Evolutionary conservation across 495 filamentous ascomycete genomes (phyloP).

Genomic region (Hypoxylon rickii): DNA sequence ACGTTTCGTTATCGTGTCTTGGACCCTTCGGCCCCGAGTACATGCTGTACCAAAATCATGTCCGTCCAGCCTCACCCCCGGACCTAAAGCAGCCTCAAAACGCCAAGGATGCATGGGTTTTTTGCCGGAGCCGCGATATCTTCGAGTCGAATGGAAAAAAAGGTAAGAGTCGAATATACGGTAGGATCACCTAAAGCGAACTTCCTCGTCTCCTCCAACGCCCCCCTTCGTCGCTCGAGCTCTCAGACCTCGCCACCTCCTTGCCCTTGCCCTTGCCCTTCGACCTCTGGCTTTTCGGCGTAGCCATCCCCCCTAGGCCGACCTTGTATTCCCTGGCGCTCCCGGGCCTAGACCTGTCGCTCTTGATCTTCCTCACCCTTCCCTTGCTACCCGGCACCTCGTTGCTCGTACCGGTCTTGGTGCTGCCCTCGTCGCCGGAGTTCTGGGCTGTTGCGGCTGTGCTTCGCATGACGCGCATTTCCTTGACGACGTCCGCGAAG

Average conservation of each 20-base stretch:
- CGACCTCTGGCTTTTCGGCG: slow-evolving; percentile 17
- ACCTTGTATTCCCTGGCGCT: slow-evolving; percentile 27
- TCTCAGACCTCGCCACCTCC: slow-evolving; percentile 2
- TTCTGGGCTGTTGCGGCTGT: slow-evolving; percentile 48
- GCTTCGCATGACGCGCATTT: slow-evolving; percentile 71
- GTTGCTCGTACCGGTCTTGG: slow-evolving; percentile 24
- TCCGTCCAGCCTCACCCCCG: not conserved
- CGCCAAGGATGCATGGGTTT: not conserved
- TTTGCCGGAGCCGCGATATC: not conserved
- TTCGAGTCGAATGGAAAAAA: not conserved
- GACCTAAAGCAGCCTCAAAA: not conserved
- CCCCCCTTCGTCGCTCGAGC: not conserved
- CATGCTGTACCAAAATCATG: not conserved
- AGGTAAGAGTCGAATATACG: not conserved
- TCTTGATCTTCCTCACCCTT: slow-evolving; percentile 7
- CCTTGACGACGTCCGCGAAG: slow-evolving; percentile 81
- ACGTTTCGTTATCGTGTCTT: not conserved
- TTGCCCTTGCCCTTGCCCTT: slow-evolving; percentile 39
- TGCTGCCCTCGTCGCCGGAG: slow-evolving; percentile 43
- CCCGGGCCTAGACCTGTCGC: slow-evolving; percentile 21
- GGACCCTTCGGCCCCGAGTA: too few species aligned
- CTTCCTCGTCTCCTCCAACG: slow-evolving; percentile 32
- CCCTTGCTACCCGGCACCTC: slow-evolving; percentile 25
- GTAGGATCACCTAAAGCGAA: slow-evolving; percentile 38
- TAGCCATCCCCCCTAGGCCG: not conserved